Percentiles rank a stretch among this genome's conserved stretches.
Conservation (phyloP, 176 grass and related monocot genomes). For the Triticum urartu region DNA sequence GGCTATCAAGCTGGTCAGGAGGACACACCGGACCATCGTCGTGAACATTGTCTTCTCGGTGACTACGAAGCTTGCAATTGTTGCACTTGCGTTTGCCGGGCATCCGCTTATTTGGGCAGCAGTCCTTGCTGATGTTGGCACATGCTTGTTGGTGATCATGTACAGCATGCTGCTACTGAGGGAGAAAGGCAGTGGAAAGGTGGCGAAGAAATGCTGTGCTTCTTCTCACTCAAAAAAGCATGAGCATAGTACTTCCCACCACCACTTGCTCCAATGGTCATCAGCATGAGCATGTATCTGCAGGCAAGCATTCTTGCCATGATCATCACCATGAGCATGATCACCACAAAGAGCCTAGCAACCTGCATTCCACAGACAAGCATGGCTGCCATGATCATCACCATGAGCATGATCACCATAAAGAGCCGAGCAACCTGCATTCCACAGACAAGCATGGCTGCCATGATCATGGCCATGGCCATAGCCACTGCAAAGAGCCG, state of each 20-base stretch:
- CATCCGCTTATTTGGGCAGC: constrained; percentile 93
- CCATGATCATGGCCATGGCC: constrained; percentile 35
- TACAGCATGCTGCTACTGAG: constrained; percentile 88
- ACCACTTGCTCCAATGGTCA: constrained; percentile 37
- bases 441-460: constrained; percentile 21
- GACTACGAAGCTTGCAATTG: constrained; percentile 67
- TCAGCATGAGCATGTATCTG: constrained; percentile 24
- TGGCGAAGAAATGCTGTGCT: constrained; percentile 34
- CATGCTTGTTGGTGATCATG: constrained; percentile 92
- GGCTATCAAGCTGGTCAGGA: constrained; percentile 63
- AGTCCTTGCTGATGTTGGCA: constrained; percentile 94
- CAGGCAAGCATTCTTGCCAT: constrained; percentile 25
- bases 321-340: constrained; percentile 29
- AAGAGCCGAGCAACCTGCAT: constrained; percentile 16
- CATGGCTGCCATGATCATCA: constrained; percentile 39
- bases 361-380: background rate
- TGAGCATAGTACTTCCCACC: background rate
- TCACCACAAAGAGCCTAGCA: constrained; percentile 24
- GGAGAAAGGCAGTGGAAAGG: constrained; percentile 41
- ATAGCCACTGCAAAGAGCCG: constrained; percentile 27
- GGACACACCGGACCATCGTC: constrained; percentile 63
- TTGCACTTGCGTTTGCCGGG: constrained; percentile 62
- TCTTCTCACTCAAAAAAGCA: constrained; percentile 30
- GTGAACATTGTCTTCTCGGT: constrained; percentile 83
- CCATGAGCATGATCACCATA: constrained; percentile 24